A percentile compares a stretch with the other conserved stretches of the same genome.
Evolutionary conservation across 192 early-diverging fungal genomes (phyloP).

Genomic region (Obelidium mucronatum): DNA sequence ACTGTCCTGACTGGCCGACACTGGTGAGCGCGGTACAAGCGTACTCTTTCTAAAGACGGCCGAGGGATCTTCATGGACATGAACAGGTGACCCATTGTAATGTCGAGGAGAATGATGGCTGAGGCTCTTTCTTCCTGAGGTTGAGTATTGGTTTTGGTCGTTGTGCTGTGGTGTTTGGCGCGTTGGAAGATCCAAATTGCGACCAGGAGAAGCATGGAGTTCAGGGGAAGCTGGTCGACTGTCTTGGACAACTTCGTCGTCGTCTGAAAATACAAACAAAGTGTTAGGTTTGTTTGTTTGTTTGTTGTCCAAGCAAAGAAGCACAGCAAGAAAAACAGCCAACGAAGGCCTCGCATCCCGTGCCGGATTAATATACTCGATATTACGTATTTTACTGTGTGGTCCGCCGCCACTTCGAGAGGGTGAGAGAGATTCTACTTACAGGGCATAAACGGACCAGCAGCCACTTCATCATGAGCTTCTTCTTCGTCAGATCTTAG

Average conservation of each 20-base stretch:
- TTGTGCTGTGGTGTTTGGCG: background rate
- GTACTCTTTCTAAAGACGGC: constrained; percentile 21
- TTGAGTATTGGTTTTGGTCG: background rate
- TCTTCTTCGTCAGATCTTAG: background rate
- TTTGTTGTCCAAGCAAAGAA: background rate
- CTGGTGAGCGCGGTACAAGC: constrained; percentile 14
- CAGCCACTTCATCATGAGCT: background rate
- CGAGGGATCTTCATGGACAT: background rate
- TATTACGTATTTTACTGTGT: no score
- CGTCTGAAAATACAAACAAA: background rate
- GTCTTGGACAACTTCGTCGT: background rate
- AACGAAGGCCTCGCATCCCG: no score
- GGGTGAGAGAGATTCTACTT: background rate
- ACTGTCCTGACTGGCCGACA: background rate
- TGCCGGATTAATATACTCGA: no score
- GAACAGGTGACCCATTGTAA: no score
- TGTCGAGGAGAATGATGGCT: background rate
- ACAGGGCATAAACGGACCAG: background rate
- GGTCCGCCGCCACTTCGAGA: background rate
- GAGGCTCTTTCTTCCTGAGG: background rate
- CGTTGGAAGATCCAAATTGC: background rate
- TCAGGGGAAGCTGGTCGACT: background rate
- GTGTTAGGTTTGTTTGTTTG: background rate
- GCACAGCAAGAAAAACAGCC: background rate
- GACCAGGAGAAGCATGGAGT: background rate